Evolutionary conservation across 192 early-diverging fungal species (phyloP), one percentile per base, ranked within the genome.

Genomic region (Fimicolochytrium jonesii): DNA sequence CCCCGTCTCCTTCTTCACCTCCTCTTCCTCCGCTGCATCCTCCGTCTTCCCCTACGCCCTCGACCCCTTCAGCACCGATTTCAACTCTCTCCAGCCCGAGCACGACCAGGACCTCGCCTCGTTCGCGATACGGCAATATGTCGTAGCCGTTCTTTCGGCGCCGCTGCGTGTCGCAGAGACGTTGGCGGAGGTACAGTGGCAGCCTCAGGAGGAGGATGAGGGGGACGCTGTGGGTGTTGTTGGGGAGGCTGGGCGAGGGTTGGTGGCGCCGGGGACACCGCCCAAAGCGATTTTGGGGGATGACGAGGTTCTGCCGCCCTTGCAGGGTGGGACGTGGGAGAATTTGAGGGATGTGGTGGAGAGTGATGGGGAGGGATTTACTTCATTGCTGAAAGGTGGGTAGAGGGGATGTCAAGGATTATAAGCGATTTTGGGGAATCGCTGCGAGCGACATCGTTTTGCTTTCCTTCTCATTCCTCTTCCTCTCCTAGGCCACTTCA

Each of bases 401-500:
- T 13, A n/a, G n/a, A n/a, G n/a, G n/a, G n/a, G n/a, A n/a, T n/a
- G n/a, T n/a, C n/a, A n/a, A n/a, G n/a, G n/a, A n/a, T n/a, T n/a
- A n/a, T n/a, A n/a, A n/a, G n/a, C n/a, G n/a, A n/a, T n/a, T n/a
- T n/a, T n/a, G n/a, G n/a, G n/a, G n/a, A n/a, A n/a, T n/a, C n/a
- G n/a, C n/a, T n/a, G n/a, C n/a, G n/a, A n/a, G n/a, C n/a, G n/a
- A n/a, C n/a, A n/a, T n/a, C n/a, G n/a, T n/a, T n/a, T n/a, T n/a
- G 26, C 54, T 15, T 61, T 13, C 58, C 18, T 20, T 65, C 36
- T 58, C 59, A n/a, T 45, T 47, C 15, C 10, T 63, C 20, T 0
- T 47, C 17, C 42, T 6, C 31, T 7, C 29, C 4, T 33, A 88
- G 91, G 92, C 0, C 84, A 92, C 54, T 82, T 89, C 25, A 87